Evolutionary conservation across 805 yeast species (phyloP).

Genomic region (Myxozyma neotropica): DNA sequence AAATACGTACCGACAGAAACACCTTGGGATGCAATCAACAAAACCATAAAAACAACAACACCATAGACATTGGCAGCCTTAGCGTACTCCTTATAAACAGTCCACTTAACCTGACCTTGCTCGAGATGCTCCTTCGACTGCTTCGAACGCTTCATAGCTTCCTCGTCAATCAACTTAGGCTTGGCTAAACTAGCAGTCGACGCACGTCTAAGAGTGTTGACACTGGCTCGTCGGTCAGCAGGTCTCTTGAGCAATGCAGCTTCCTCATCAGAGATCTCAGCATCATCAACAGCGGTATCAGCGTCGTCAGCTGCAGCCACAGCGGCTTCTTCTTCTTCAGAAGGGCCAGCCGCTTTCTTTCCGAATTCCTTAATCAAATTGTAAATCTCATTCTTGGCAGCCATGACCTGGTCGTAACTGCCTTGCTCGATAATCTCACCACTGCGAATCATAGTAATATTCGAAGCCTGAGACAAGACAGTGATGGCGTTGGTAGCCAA

Average conservation of each 20-base stretch:
- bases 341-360: conserved; percentile 28
- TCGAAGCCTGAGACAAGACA: conserved; percentile 74
- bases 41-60: conserved; percentile 60
- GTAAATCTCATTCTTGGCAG: conserved; percentile 28
- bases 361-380: conserved; percentile 36
- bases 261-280: conserved; percentile 27
- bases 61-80: conserved; percentile 77
- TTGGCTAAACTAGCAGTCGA: conserved; percentile 60
- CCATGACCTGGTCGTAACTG: conserved; percentile 38
- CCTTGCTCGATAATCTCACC: conserved; percentile 47
- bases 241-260: conserved; percentile 9
- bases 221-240: conserved; percentile 23
- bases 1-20: conserved; percentile 42
- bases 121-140: conserved; percentile 72
- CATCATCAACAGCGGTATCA: conserved; percentile 13
- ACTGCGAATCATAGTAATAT: conserved; percentile 66
- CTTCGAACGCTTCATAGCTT: conserved; percentile 34
- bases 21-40: conserved; percentile 47
- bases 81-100: conserved; percentile 79
- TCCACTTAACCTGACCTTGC: conserved; percentile 93
- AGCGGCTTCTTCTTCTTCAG: conserved; percentile 18
- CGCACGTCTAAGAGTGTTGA: conserved; percentile 55
- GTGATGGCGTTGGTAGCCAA: conserved; percentile 86
- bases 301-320: conserved; percentile 1
- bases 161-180: conserved; percentile 37